Evolutionary conservation across 2,329 filamentous ascomycete genomes (phyloP).

Genomic region (Teratosphaeria epicoccoides): DNA sequence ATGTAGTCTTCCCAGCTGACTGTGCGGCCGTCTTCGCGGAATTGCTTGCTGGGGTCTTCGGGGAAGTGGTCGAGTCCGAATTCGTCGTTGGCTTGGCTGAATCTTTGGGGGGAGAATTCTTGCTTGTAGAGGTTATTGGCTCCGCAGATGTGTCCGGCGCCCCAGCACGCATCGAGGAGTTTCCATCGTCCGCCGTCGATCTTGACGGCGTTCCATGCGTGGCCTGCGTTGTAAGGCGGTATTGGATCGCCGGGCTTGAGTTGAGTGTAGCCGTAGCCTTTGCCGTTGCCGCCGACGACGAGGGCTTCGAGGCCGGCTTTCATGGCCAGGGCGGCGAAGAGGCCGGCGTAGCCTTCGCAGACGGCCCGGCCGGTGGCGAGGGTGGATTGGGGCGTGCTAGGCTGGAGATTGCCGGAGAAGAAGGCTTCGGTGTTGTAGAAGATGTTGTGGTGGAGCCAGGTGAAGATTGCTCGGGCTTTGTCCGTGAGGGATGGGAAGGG

Average conservation of each 20-base stretch:
- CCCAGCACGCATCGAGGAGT: slow-evolving; percentile 86
- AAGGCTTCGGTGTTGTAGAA: slow-evolving; percentile 72
- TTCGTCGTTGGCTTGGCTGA: slow-evolving; percentile 59
- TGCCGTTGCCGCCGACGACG: slow-evolving; percentile 69
- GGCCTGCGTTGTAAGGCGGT: slow-evolving; percentile 50
- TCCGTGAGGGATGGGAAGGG: slow-evolving; percentile 82
- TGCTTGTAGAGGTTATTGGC: slow-evolving; percentile 52
- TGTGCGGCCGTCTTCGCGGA: slow-evolving; percentile 58
- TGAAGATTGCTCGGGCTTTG: slow-evolving; percentile 86
- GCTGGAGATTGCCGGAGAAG: slow-evolving; percentile 55
- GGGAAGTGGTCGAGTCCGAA: slow-evolving; percentile 80
- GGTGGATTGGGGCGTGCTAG: slow-evolving; percentile 59
- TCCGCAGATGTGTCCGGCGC: slow-evolving; percentile 59
- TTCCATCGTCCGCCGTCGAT: slow-evolving; percentile 83
- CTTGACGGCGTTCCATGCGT: slow-evolving; percentile 84
- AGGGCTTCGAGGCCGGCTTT: slow-evolving; percentile 70
- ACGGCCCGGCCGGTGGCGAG: slow-evolving; percentile 72
- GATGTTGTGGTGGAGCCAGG: slow-evolving; percentile 92
- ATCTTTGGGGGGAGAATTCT: slow-evolving; percentile 53
- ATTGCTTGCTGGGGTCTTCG: slow-evolving; percentile 55
- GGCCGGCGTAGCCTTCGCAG: slow-evolving; percentile 79
- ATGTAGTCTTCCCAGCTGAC: slow-evolving; percentile 77
- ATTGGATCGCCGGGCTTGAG: slow-evolving; percentile 53
- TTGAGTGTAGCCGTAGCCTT: slow-evolving; percentile 64
- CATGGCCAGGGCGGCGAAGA: slow-evolving; percentile 68